phyloP scores from a whole-genome alignment of 208 protist species.

The Histomonas meleagridis region DNA sequence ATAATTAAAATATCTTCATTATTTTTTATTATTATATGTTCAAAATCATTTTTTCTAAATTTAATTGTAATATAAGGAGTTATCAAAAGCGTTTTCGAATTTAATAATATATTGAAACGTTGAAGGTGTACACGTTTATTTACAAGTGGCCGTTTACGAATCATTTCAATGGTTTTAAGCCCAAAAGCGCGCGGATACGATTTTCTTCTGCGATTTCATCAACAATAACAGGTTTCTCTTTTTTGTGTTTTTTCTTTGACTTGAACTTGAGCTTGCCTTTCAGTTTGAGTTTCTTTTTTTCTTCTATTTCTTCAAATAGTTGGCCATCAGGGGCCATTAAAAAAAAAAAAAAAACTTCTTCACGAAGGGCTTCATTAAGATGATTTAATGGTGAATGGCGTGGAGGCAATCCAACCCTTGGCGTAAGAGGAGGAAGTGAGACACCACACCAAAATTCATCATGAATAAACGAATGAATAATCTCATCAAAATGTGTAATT shows the following conservation, averaged over 20 bases:
- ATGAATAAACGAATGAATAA: neutral
- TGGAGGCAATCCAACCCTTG: neutral
- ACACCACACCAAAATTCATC: conserved; percentile 32
- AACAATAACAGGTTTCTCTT: no score
- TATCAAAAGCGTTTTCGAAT: no score
- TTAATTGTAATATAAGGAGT: no score
- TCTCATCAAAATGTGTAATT: neutral
- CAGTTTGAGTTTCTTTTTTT: neutral
- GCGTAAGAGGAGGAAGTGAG: neutral
- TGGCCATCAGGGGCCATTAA: neutral
- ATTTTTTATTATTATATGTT: no score
- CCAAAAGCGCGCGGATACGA: neutral
- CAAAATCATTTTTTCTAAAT: no score
- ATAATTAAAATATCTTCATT: no score
- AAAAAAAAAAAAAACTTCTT: neutral
- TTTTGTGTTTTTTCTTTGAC: neutral
- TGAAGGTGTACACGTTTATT: no score
- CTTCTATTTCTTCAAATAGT: neutral
- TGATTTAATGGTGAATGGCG: neutral
- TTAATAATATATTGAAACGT: no score
- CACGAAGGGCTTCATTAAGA: neutral
- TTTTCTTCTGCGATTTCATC: conserved; percentile 32
- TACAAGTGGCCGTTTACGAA: no score
- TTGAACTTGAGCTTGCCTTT: neutral
- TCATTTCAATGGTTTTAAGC: no score